A percentile compares a stretch with the other conserved stretches of the same genome.
These are phyloP conservation scores for Dactylonectria estremocensis DNA, from an alignment of 2,329 filamentous ascomycete species.

Conservation along the genomic window DNA sequence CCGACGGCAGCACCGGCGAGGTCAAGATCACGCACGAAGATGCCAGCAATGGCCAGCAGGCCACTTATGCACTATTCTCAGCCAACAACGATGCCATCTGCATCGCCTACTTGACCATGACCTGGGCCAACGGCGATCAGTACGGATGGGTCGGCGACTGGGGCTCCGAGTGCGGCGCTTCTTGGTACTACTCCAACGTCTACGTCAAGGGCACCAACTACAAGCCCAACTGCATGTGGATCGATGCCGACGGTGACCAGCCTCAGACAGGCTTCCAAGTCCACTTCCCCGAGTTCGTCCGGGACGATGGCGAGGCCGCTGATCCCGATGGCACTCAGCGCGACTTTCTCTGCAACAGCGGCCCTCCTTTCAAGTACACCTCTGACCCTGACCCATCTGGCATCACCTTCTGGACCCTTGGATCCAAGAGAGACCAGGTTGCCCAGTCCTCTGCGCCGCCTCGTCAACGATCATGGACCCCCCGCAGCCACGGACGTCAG, in stretches of 20 bases:
- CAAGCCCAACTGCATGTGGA: constrained; percentile 35
- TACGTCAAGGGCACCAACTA: constrained; percentile 13
- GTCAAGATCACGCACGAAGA: constrained; percentile 4
- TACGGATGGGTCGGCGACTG: constrained; percentile 5
- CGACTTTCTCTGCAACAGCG: constrained; percentile 37
- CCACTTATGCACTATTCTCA: constrained; percentile 4
- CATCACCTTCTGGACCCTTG: constrained; percentile 25
- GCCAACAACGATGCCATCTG: constrained; percentile 16
- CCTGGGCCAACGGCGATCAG: constrained; percentile 7
- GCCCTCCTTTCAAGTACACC: constrained; percentile 27
- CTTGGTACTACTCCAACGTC: constrained; percentile 33
- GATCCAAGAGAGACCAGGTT: not conserved
- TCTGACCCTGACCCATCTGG: constrained; percentile 28
- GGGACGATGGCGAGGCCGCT: constrained; percentile 16
- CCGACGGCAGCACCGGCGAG: constrained; percentile 3
- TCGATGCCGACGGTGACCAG: constrained; percentile 34
- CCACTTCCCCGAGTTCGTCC: constrained; percentile 50
- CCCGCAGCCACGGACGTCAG: not conserved
- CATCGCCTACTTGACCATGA: constrained; percentile 5
- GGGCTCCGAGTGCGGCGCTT: constrained; percentile 27
- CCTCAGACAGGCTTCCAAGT: constrained; percentile 51
- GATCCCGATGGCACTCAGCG: constrained; percentile 1
- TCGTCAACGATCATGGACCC: not conserved
- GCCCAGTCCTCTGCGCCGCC: not conserved
- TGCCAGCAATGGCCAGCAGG: constrained; percentile 20